Evolutionary conservation across 2,329 filamentous ascomycete genomes (phyloP).

Genomic region (Penicillium sp.): DNA sequence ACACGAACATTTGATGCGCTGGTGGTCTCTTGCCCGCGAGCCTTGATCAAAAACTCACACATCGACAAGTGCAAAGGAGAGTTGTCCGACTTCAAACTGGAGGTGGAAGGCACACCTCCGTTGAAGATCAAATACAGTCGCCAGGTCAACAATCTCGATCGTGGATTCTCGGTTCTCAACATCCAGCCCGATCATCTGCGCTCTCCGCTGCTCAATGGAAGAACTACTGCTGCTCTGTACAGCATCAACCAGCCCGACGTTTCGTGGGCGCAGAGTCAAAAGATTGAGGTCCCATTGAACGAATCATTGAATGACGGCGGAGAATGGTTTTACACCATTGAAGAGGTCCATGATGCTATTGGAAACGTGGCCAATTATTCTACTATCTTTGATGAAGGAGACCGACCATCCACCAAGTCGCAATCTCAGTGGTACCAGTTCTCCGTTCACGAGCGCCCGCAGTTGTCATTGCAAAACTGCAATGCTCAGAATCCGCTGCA

Average conservation of each 20-base stretch:
- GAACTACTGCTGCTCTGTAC: slow-evolving; percentile 58
- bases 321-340: slow-evolving; percentile 84
- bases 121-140: slow-evolving; percentile 91
- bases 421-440: slow-evolving; percentile 73
- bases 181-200: slow-evolving; percentile 84
- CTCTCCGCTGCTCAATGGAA: slow-evolving; percentile 70
- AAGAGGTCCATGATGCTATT: slow-evolving; percentile 87
- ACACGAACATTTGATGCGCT: slow-evolving; percentile 73
- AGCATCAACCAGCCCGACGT: slow-evolving; percentile 54
- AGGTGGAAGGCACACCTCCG: slow-evolving; percentile 85
- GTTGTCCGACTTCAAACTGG: slow-evolving; percentile 77
- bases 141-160: slow-evolving; percentile 77
- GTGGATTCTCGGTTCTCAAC: slow-evolving; percentile 86
- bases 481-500: slow-evolving; percentile 78
- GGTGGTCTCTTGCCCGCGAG: slow-evolving; percentile 81
- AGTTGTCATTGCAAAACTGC: slow-evolving; percentile 69
- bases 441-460: slow-evolving; percentile 81
- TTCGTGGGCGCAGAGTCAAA: slow-evolving; percentile 76
- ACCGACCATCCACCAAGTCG: slow-evolving; percentile 58
- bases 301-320: slow-evolving; percentile 81
- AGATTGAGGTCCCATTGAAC: slow-evolving; percentile 78
- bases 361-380: slow-evolving; percentile 80
- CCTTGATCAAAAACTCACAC: slow-evolving; percentile 65
- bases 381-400: slow-evolving; percentile 63
- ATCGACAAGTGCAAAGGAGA: slow-evolving; percentile 79